These are phyloP conservation scores for Xenosphaeropsis pyriputrescens DNA, from an alignment of 2,329 filamentous ascomycete species.

Conservation along the genomic window DNA sequence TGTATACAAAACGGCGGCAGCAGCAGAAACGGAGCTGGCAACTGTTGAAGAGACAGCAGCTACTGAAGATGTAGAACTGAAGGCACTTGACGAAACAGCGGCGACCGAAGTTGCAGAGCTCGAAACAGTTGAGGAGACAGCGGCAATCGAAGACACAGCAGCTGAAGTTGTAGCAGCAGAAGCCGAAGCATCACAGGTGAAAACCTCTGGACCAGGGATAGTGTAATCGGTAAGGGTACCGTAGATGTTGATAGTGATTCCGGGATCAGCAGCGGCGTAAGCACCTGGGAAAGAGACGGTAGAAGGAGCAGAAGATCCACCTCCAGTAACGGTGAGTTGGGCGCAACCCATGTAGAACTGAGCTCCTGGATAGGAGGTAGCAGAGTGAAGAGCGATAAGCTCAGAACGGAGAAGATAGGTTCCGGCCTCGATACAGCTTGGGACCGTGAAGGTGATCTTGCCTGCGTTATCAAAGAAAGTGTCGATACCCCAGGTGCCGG, in stretches of 20 bases:
- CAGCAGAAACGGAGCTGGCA: not conserved
- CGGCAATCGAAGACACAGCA: not conserved
- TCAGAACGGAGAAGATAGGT: slow-evolving; percentile 7
- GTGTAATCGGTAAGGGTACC: slow-evolving; percentile 18
- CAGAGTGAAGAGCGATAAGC: slow-evolving; percentile 19
- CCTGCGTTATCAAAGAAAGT: slow-evolving; percentile 16
- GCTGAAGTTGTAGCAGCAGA: not conserved
- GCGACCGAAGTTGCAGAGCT: not conserved
- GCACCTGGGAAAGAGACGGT: slow-evolving; percentile 18
- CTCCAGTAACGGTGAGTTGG: slow-evolving; percentile 28
- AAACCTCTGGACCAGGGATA: slow-evolving; percentile 21
- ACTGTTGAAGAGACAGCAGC: not conserved
- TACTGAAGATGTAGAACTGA: not conserved
- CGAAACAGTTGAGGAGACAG: not conserved
- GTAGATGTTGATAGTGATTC: slow-evolving; percentile 9
- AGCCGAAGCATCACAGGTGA: slow-evolving; percentile 4
- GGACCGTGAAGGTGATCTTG: slow-evolving; percentile 15
- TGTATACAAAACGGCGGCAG: not conserved
- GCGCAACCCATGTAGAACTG: slow-evolving; percentile 32
- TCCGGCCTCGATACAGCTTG: slow-evolving; percentile 1
- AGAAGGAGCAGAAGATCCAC: slow-evolving; percentile 24
- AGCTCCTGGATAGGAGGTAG: slow-evolving; percentile 16
- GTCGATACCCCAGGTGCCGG: not conserved
- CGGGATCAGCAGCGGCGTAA: slow-evolving; percentile 5
- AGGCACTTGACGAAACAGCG: not conserved